Percentiles rank a stretch among this genome's conserved stretches.
Evolutionary conservation across 371 early-diverging fungal genomes (phyloP).

Genomic region (Apophysomyces variabilis): DNA sequence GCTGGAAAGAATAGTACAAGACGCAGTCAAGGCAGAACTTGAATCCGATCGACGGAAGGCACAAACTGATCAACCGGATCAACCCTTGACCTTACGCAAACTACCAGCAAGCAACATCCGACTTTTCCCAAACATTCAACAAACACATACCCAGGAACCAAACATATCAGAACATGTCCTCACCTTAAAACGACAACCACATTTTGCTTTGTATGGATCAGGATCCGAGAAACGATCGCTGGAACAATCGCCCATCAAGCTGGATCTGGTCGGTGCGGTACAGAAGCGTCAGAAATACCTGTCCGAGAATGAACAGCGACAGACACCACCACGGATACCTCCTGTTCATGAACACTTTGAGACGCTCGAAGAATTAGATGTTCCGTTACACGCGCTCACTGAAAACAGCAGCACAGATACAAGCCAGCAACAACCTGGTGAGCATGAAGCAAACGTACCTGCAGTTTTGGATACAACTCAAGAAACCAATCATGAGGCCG

Average conservation of each 20-base stretch:
- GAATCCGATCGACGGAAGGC: background rate
- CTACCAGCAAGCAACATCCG: background rate
- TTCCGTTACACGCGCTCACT: background rate
- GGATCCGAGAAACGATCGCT: background rate
- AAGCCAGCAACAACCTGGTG: background rate
- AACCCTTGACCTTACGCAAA: background rate
- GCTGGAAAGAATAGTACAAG: background rate
- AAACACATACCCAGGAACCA: background rate
- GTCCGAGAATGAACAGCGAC: background rate
- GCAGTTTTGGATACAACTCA: no score
- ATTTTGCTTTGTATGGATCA: background rate
- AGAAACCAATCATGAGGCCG: no score
- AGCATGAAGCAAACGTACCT: background rate
- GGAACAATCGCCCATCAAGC: background rate
- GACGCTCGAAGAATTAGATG: constrained; percentile 1
- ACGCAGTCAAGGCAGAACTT: constrained; percentile 2
- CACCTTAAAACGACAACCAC: background rate
- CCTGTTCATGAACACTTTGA: background rate
- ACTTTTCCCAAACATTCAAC: background rate
- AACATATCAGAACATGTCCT: background rate
- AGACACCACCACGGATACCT: background rate
- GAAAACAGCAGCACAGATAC: background rate
- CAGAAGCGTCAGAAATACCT: background rate
- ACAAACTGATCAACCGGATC: background rate
- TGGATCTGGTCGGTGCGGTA: background rate